Percentiles rank a stretch among this genome's conserved stretches.
phyloP scores from a whole-genome alignment of 2,329 filamentous ascomycete species.

The Sclerotinia trifoliorum region DNA sequence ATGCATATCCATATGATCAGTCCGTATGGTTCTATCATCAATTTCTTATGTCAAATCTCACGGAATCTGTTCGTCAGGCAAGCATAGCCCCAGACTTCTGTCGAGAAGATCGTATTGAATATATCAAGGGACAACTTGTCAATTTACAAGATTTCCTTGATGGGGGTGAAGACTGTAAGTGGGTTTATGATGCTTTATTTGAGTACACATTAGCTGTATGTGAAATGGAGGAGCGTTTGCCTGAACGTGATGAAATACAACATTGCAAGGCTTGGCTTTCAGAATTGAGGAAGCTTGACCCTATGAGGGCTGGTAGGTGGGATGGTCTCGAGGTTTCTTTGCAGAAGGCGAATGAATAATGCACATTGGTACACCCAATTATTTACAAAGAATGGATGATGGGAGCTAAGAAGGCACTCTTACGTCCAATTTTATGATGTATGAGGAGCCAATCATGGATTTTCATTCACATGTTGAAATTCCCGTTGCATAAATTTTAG shows the following conservation, averaged over 20 bases:
- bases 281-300: conserved; percentile 39
- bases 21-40: conserved; percentile 98
- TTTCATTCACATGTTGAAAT: not conserved
- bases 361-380: not conserved
- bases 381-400: not conserved
- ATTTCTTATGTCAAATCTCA: conserved; percentile 72
- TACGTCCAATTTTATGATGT: not conserved
- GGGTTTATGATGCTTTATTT: conserved; percentile 84
- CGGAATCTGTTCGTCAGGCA: conserved; percentile 48
- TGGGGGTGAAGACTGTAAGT: conserved; percentile 72
- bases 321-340: conserved; percentile 34
- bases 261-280: conserved; percentile 37
- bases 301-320: conserved; percentile 40
- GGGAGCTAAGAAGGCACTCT: not conserved
- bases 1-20: conserved; percentile 90
- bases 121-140: conserved; percentile 70
- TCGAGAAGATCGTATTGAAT: conserved; percentile 59
- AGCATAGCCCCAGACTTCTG: conserved; percentile 66
- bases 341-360: not conserved
- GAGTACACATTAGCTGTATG: conserved; percentile 66
- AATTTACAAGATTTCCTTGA: conserved; percentile 65
- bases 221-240: conserved; percentile 49
- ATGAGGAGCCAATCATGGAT: not conserved
- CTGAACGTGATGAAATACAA: conserved; percentile 42
- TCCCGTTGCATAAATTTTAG: too few relatives aligned